phyloP scores from a whole-genome alignment of 2,329 filamentous ascomycete species.

The Aspergillus neotritici region DNA sequence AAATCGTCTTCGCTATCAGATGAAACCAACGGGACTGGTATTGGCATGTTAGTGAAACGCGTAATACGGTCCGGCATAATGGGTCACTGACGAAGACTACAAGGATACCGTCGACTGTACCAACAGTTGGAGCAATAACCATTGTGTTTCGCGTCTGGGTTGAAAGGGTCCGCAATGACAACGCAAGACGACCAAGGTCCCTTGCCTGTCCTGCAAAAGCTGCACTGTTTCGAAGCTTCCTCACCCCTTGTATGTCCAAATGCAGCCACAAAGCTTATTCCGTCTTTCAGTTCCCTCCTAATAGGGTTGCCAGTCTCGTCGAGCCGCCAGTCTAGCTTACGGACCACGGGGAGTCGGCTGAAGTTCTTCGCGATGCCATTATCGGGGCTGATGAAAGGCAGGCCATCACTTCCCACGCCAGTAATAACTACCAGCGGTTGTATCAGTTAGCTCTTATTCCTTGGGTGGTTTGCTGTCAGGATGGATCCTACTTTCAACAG shows the following conservation, averaged over 20 bases:
- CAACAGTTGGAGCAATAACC: slow-evolving; percentile 7
- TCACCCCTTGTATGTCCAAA: slow-evolving; percentile 4
- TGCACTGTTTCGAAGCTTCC: neutral
- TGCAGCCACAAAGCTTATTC: neutral
- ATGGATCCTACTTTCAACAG: too few relatives aligned
- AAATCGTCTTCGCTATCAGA: too few relatives aligned
- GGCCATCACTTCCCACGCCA: neutral
- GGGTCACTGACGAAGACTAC: slow-evolving; percentile 1
- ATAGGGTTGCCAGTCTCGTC: neutral
- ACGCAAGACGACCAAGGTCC: slow-evolving; percentile 4
- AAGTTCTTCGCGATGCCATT: slow-evolving; percentile 4
- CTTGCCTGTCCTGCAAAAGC: neutral
- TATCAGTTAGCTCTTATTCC: too few relatives aligned
- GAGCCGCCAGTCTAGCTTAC: neutral
- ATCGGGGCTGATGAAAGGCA: slow-evolving; percentile 8
- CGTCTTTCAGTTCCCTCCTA: neutral
- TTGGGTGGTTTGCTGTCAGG: too few relatives aligned
- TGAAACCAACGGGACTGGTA: neutral
- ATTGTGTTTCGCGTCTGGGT: neutral
- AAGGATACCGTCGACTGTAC: slow-evolving; percentile 1
- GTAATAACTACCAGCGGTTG: too few relatives aligned
- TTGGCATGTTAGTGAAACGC: neutral
- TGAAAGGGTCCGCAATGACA: neutral
- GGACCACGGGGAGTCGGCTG: neutral
- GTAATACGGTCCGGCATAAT: neutral